Evolutionary conservation across 352 stramenopile genomes (phyloP).

Genomic region (Phytophthora macrochlamydospora): DNA sequence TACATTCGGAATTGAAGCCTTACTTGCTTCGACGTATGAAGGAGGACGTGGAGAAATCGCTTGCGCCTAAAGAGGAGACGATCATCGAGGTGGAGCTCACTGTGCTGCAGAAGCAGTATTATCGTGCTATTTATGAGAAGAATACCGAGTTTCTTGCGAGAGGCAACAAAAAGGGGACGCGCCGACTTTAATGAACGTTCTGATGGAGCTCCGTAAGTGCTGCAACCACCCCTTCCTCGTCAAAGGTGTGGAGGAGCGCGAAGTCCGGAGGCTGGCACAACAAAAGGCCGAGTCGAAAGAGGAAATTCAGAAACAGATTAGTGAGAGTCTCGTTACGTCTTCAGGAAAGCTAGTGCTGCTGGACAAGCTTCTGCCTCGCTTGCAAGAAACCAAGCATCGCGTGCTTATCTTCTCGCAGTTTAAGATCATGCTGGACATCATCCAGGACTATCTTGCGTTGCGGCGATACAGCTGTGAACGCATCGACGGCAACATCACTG

Average conservation of each 20-base stretch:
- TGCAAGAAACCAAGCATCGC: constrained; percentile 96
- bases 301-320: constrained; percentile 64
- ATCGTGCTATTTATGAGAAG: constrained; percentile 92
- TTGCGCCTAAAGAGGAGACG: constrained; percentile 89
- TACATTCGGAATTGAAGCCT: constrained; percentile 86
- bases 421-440: constrained; percentile 99
- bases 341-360: constrained; percentile 99
- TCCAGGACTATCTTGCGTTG: constrained; percentile 97
- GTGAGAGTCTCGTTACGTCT: constrained; percentile 92
- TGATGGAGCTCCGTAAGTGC: constrained; percentile 95
- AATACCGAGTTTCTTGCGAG: constrained; percentile 92
- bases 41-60: constrained; percentile 89
- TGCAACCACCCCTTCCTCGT: constrained; percentile 96
- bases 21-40: constrained; percentile 90
- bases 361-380: constrained; percentile 97
- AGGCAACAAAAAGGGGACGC: constrained; percentile 70
- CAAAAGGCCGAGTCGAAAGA: constrained; percentile 55
- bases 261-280: constrained; percentile 64
- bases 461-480: constrained; percentile 95
- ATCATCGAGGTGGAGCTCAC: constrained; percentile 93
- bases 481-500: constrained; percentile 99
- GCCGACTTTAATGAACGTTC: constrained; percentile 90
- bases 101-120: constrained; percentile 92
- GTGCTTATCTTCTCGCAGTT: constrained; percentile 99
- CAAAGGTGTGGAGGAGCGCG: constrained; percentile 86